phyloP scores from a whole-genome alignment of 257 asterid species.

The Solanum clarkiae region DNA sequence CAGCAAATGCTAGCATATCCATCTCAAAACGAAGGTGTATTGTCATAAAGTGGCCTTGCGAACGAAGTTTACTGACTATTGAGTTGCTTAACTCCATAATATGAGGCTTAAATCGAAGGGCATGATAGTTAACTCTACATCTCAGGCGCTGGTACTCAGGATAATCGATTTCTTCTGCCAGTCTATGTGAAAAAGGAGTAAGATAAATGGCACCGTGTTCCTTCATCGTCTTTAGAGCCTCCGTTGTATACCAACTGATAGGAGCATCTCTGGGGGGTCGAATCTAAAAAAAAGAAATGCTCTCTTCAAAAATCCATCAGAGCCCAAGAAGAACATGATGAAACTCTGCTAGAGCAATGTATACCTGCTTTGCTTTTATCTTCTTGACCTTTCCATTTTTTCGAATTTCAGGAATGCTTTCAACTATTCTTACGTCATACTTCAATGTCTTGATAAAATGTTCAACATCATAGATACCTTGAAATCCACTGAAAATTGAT shows the following conservation, averaged over 20 bases:
- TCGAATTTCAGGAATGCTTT: slow-evolving; percentile 69
- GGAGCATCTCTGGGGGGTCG: slow-evolving; percentile 98
- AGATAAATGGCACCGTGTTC: slow-evolving; percentile 96
- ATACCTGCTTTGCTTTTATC: slow-evolving; percentile 78
- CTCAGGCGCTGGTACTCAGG: slow-evolving; percentile 91
- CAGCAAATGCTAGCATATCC: slow-evolving; percentile 99
- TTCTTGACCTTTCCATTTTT: slow-evolving; percentile 85
- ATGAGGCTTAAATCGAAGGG: slow-evolving; percentile 80
- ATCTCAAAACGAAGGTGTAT: slow-evolving; percentile 98
- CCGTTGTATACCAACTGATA: slow-evolving; percentile 77
- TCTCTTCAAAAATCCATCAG: slow-evolving; percentile 1
- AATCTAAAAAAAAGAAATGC: slow-evolving; percentile 31
- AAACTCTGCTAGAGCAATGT: slow-evolving; percentile 1
- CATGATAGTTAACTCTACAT: slow-evolving; percentile 96
- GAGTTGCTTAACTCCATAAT: slow-evolving; percentile 83
- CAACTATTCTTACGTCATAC: slow-evolving; percentile 81
- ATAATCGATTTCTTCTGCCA: slow-evolving; percentile 88
- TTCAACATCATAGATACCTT: slow-evolving; percentile 85
- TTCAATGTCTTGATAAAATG: slow-evolving; percentile 80
- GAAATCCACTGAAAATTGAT: slow-evolving; percentile 60
- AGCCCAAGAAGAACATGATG: not conserved
- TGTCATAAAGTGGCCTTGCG: slow-evolving; percentile 91
- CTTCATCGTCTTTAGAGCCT: slow-evolving; percentile 75
- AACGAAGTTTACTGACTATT: slow-evolving; percentile 75
- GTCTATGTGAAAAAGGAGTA: slow-evolving; percentile 92